A percentile compares a stretch with the other conserved stretches of the same genome.
Evolutionary conservation across 2,329 filamentous ascomycete genomes (phyloP).

Genomic region (Colletotrichum sp.): DNA sequence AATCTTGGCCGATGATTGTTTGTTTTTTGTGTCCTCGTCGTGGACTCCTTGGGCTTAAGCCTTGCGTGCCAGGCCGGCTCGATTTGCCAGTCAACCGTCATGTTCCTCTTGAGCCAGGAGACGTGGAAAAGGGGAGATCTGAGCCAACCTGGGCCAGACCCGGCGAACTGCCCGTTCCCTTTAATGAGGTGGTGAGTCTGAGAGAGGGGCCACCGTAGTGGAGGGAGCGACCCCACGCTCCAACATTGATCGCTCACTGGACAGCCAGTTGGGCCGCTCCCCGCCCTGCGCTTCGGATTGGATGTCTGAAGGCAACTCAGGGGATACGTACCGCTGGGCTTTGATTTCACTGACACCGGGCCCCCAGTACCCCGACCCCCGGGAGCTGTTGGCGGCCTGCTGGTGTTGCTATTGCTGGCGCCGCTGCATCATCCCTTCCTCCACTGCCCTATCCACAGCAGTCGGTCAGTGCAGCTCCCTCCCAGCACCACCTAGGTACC

Average conservation of each 20-base stretch:
- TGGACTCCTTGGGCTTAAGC: not conserved
- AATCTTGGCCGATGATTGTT: not conserved
- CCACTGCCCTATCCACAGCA: not conserved
- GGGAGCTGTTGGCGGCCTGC: not conserved
- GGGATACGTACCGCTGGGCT: not conserved
- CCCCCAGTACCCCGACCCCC: not conserved
- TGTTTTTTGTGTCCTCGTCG: not conserved
- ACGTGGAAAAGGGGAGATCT: not conserved
- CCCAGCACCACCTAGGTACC: not conserved
- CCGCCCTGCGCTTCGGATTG: not conserved
- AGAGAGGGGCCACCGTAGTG: not conserved
- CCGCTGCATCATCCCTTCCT: constrained; percentile 6
- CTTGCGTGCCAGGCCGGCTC: not conserved
- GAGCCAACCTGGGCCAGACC: not conserved
- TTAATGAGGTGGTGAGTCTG: not conserved
- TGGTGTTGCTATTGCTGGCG: not conserved
- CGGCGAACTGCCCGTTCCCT: not conserved
- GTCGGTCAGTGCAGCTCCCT: not conserved
- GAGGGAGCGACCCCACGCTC: constrained; percentile 2
- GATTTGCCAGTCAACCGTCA: not conserved
- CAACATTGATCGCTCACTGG: not conserved
- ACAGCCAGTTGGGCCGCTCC: not conserved
- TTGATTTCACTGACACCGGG: not conserved
- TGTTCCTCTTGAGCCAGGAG: not conserved
- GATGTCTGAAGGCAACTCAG: not conserved